These are phyloP conservation scores for Beauveria varroae DNA, from an alignment of 2,329 filamentous ascomycete species.

Conservation along the genomic window DNA sequence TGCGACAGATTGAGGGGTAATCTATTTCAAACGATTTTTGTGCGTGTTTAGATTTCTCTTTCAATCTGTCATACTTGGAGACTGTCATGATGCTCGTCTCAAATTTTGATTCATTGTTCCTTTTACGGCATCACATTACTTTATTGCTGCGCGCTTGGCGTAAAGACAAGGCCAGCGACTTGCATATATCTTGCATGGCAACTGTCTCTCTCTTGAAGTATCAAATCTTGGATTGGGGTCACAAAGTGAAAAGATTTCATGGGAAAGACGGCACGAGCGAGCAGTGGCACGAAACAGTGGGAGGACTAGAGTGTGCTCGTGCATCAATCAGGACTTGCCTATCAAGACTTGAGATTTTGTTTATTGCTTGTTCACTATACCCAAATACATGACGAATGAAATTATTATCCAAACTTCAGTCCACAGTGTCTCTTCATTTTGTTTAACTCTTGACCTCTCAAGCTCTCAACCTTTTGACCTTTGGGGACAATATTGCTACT, in stretches of 20 bases:
- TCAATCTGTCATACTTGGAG: background rate
- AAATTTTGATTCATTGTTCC: background rate
- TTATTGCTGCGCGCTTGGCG: background rate
- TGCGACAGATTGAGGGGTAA: conserved; percentile 17
- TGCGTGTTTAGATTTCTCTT: background rate
- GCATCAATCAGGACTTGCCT: background rate
- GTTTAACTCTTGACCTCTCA: too few species aligned
- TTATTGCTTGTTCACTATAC: conserved; percentile 10
- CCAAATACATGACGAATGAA: conserved; percentile 10
- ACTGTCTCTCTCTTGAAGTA: background rate
- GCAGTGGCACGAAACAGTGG: background rate
- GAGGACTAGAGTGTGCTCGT: background rate
- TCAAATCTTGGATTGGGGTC: background rate
- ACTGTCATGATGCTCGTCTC: background rate
- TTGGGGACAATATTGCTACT: too few species aligned
- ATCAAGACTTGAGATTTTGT: background rate
- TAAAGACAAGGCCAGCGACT: background rate
- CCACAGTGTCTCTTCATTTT: too few species aligned
- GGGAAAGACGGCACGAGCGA: background rate
- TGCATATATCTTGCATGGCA: background rate
- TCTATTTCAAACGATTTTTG: background rate
- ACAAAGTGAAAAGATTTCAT: background rate
- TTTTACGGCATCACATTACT: background rate
- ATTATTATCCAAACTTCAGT: background rate
- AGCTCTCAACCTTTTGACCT: too few species aligned